Percentiles rank a stretch among this genome's conserved stretches.
These are phyloP conservation scores for Batkoa obscura DNA, from an alignment of 371 early-diverging fungal species.

Conservation along the genomic window DNA sequence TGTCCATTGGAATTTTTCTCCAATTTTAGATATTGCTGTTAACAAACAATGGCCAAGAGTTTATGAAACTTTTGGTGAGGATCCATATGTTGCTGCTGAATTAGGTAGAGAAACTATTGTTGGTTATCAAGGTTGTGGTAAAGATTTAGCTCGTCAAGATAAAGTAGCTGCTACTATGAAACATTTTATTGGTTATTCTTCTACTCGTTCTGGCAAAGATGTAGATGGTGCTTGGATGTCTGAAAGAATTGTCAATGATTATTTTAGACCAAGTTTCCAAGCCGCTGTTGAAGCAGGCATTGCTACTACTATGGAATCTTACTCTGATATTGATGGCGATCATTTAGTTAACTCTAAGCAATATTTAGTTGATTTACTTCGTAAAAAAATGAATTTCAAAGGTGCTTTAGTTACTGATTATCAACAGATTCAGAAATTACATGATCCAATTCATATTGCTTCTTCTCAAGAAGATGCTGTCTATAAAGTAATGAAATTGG, in stretches of 20 bases:
- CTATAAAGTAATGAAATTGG: constrained; percentile 20
- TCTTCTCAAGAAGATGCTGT: constrained; percentile 23
- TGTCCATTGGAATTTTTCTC: constrained; percentile 39
- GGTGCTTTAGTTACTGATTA: constrained; percentile 48
- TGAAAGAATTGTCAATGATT: constrained; percentile 31
- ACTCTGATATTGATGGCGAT: constrained; percentile 40
- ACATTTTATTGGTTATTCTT: constrained; percentile 26
- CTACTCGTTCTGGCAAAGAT: constrained; percentile 31
- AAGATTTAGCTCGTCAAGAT: constrained; percentile 14
- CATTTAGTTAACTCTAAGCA: constrained; percentile 29
- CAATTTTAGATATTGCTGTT: constrained; percentile 35
- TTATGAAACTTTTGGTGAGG: constrained; percentile 32
- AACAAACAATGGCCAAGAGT: constrained; percentile 48
- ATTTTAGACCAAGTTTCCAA: constrained; percentile 39
- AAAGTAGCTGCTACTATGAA: constrained; percentile 26
- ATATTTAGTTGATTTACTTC: constrained; percentile 27
- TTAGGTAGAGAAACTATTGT: constrained; percentile 29
- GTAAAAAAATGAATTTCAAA: constrained; percentile 30
- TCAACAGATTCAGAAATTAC: constrained; percentile 34
- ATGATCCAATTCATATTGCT: constrained; percentile 23
- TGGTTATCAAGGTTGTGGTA: constrained; percentile 36
- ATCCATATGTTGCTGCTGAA: constrained; percentile 28
- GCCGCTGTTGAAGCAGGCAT: constrained; percentile 39
- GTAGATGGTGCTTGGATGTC: constrained; percentile 33
- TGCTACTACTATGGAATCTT: constrained; percentile 46